Base-by-base conservation (phyloP, 1,139 yeast genomes). In the Blastobotrys illinoisensis region DNA sequence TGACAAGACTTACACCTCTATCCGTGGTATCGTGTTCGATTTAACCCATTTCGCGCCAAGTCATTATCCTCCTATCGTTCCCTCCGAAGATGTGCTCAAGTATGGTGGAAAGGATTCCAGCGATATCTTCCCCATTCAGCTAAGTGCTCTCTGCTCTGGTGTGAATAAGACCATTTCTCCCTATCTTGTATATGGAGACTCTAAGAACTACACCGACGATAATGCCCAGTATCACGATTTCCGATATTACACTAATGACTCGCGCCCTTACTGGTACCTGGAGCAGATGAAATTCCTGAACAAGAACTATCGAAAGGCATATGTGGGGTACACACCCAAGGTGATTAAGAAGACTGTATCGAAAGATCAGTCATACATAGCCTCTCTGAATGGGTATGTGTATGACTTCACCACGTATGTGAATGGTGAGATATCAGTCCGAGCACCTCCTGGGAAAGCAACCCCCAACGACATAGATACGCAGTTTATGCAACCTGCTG, bases 261-360 rank as follows among this genome's bases (percentile, higher is more conserved):
- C 69, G 24, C 65, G 77, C 1, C 77, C 77, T 3, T 76, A 74
- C 52, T 74, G 77, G 77, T 74, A 73, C 50, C 60, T 67, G 24
- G 72, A 72, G 57, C 70, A 71, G 57, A 71, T 74, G 74, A 58
- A 61, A 46, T 67, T 62, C 50, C 61, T 74, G 58, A 68, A 72
- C 50, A 54, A 62, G 32, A 66, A 72, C 54, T 74, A 67, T 56
- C 61, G 67, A 50, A 68, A 68, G 58, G 69, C 72, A 2, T 72
- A 69, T 55, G 63, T 73, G 51, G 77, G 77, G 6, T 70, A 66
- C 56, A 71, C 77, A 0, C 68, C 68, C 5, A 62, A 66, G 54
- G 67, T 64, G 4, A 60, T 74, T 46, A 46, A 56, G 47, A 62
- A 66, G 46, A 54, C 66, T 54, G 70, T 64, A 2, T 53, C 63